Evolutionary conservation across 2,329 filamentous ascomycete species (phyloP).

Genomic region (Thelonectria blattea): DNA sequence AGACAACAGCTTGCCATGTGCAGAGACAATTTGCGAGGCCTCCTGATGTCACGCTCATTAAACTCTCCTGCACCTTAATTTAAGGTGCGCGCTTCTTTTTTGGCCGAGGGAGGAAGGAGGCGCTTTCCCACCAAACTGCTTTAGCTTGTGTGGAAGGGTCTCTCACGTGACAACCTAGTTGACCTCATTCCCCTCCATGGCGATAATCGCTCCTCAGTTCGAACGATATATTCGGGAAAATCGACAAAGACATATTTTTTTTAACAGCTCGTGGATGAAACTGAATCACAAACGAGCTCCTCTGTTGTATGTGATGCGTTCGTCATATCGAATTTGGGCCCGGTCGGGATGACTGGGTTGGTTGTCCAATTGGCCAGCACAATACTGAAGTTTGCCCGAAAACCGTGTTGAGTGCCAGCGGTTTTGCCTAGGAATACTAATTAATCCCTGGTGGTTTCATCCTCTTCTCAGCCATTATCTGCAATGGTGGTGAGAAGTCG

Average conservation of each 20-base stretch:
- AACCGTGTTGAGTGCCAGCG: neutral
- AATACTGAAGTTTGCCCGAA: neutral
- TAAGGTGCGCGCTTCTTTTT: neutral
- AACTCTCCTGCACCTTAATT: neutral
- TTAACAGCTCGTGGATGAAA: neutral
- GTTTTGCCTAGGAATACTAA: too few species aligned
- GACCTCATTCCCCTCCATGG: neutral
- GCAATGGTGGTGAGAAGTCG: neutral
- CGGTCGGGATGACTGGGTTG: neutral
- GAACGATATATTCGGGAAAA: too few species aligned
- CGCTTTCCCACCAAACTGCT: neutral
- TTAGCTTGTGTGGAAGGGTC: neutral
- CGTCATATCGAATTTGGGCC: neutral
- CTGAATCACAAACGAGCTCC: neutral
- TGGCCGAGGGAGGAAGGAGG: too few species aligned
- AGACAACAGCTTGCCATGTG: neutral
- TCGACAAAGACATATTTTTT: too few species aligned
- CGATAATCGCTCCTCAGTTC: too few species aligned
- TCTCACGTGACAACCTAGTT: conserved; percentile 5
- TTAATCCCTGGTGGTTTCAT: neutral
- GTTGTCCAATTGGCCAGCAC: neutral
- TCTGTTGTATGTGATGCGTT: neutral
- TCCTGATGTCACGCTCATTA: conserved; percentile 4
- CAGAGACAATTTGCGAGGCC: conserved; percentile 10
- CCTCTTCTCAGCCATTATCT: neutral